Evolutionary conservation across 495 filamentous ascomycete species (phyloP), one percentile per base, ranked within the genome.

Genomic region (Xylaria telfairii): DNA sequence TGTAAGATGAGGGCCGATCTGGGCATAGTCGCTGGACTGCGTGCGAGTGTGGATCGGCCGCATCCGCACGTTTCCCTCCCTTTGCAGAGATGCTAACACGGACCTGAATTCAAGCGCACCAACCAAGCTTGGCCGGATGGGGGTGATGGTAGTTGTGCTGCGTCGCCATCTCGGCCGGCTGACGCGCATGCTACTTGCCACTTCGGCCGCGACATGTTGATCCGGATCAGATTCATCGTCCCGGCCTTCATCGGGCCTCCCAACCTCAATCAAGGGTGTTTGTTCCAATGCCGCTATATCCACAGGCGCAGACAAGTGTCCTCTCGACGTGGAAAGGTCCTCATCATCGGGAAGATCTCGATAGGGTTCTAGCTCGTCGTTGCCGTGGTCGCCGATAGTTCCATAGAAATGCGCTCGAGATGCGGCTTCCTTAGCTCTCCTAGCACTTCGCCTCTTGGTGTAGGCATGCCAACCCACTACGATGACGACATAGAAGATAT

Each of bases 381-480:
- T 70, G 4, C 70, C 72, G 24, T 41, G 73, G 24, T 71, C 74
- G 2, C 72, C 78, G 10, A 88, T 83, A 6, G 91, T 86, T 10
- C 89, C 84, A 57, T 91, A 83, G 71, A 92, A 92, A 62, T 97
- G 91, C 6, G 89, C 86, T 53, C 95, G 87, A 65, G 93, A 90
- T 32, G 90, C 88, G 21, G 89, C 83, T 65, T 93, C 90, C 77
- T 89, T 86, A 59, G 88, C 84, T 56, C 89, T 85, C 67, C 82
- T 83, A 60, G 84, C 84, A 69, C 89, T 89, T 67, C 86, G 79
- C 65, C 89, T 85, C 54, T 87, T 85, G 15, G 92, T 79, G 80
- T 91, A 90, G 90, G 94, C 97, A 80, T 99, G 96, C 95, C 94
- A 98, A 0, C 87, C 86, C 17, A 98, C 91, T 21, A 99, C 96